A percentile compares a stretch with the other conserved stretches of the same genome.
These are phyloP conservation scores for Solanum chaucha DNA, from an alignment of 257 asterid species.

Conservation along the genomic window DNA sequence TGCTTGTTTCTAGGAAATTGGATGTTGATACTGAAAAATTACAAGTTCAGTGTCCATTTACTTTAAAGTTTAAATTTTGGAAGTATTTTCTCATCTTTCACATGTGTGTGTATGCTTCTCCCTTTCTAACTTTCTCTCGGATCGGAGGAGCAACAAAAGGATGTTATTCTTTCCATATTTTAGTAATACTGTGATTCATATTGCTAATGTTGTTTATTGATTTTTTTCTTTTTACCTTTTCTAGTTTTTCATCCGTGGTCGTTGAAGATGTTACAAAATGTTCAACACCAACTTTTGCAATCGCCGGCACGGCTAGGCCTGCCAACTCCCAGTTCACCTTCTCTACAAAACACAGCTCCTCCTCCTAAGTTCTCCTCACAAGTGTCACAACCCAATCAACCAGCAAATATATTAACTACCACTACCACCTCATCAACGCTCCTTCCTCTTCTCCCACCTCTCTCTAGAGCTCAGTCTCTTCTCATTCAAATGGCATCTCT, in stretches of 20 bases:
- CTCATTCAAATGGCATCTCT: constrained; percentile 82
- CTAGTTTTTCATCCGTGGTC: not conserved
- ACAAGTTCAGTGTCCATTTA: not conserved
- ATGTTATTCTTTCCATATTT: not conserved
- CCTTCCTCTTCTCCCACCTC: constrained; percentile 90
- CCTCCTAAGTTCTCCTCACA: constrained; percentile 55
- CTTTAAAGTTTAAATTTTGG: not conserved
- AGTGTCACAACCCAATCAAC: constrained; percentile 33
- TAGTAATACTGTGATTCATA: not conserved
- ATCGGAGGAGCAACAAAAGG: not conserved
- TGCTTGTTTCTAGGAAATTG: not conserved
- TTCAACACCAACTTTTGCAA: constrained; percentile 76
- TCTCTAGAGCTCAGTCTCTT: constrained; percentile 83
- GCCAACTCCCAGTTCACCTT: constrained; percentile 81
- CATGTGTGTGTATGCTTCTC: not conserved
- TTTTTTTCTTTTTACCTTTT: not conserved
- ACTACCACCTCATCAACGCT: constrained; percentile 66
- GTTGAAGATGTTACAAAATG: constrained; percentile 53
- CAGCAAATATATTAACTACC: constrained; percentile 23
- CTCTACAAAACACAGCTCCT: constrained; percentile 53
- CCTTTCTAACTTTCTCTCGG: not conserved
- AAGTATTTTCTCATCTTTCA: not conserved
- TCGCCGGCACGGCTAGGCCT: constrained; percentile 93
- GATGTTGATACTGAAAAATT: not conserved
- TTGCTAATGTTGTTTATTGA: not conserved